These are phyloP conservation scores for Podaxis pistillaris DNA, from an alignment of 768 basidiomycete species.

Conservation along the genomic window DNA sequence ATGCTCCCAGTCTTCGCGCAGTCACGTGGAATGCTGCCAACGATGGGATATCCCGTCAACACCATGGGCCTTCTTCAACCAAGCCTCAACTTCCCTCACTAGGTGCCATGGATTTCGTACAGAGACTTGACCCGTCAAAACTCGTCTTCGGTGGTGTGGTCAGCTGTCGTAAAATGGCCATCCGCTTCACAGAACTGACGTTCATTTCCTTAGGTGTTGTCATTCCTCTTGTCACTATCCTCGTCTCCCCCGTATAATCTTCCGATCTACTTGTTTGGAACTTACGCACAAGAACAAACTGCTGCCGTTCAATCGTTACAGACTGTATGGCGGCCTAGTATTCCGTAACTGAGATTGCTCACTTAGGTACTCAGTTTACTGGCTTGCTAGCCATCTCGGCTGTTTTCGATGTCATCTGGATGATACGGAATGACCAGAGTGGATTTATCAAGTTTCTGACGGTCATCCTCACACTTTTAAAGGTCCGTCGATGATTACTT, in stretches of 20 bases:
- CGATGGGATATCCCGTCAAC: not conserved
- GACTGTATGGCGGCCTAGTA: slow-evolving; percentile 39
- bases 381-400: slow-evolving; percentile 59
- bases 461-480: slow-evolving; percentile 54
- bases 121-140: slow-evolving; percentile 69
- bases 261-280: slow-evolving; percentile 79
- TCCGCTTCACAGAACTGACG: not conserved
- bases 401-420: slow-evolving; percentile 72
- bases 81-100: slow-evolving; percentile 10
- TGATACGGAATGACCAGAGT: slow-evolving; percentile 52
- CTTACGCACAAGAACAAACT: slow-evolving; percentile 65
- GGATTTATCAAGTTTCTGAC: slow-evolving; percentile 56
- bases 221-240: slow-evolving; percentile 58
- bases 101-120: slow-evolving; percentile 59
- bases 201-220: slow-evolving; percentile 45
- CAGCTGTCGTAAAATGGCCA: slow-evolving; percentile 19
- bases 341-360: slow-evolving; percentile 1
- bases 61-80: not conserved
- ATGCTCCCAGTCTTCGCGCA: not conserved
- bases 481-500: slow-evolving; percentile 35
- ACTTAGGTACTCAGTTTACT: slow-evolving; percentile 48
- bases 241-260: slow-evolving; percentile 71
- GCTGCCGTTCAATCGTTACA: slow-evolving; percentile 67
- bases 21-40: slow-evolving; percentile 3
- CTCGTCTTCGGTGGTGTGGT: slow-evolving; percentile 67